Evolutionary conservation across 2,329 filamentous ascomycete species (phyloP).

Genomic region (Colletotrichum horii): DNA sequence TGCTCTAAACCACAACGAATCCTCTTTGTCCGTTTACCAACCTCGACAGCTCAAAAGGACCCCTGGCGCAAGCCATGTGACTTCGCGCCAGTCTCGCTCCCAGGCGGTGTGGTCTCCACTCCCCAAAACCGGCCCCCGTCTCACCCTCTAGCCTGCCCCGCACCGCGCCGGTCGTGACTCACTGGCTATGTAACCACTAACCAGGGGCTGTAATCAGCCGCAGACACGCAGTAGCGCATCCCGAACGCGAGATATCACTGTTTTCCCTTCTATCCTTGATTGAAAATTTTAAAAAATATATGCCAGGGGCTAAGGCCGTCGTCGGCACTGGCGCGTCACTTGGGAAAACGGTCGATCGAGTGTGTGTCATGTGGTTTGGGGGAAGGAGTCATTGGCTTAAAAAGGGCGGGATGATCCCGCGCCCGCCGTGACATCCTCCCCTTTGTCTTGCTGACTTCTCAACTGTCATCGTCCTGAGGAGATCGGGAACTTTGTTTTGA

Average conservation of each 20-base stretch:
- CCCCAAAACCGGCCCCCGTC: not conserved
- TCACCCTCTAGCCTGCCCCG: not conserved
- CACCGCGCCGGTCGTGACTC: slow-evolving; percentile 27
- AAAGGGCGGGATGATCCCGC: slow-evolving; percentile 10
- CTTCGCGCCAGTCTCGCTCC: slow-evolving; percentile 33
- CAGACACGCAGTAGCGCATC: not conserved
- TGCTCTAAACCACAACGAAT: not conserved
- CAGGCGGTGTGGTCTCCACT: not conserved
- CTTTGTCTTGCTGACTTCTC: slow-evolving; percentile 1
- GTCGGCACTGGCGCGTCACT: not conserved
- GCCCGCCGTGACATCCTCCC: not conserved
- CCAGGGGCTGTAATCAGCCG: not conserved
- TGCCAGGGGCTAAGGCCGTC: not conserved
- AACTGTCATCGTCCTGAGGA: not conserved
- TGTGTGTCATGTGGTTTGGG: not conserved
- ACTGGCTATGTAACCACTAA: slow-evolving; percentile 16
- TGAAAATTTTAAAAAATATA: not conserved
- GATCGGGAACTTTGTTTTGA: not conserved
- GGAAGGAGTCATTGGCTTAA: not conserved
- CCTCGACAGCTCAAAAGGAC: not conserved
- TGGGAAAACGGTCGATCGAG: not conserved
- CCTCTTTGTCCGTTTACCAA: not conserved
- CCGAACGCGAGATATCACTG: not conserved
- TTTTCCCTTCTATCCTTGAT: not conserved
- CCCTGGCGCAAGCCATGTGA: slow-evolving; percentile 29